phyloP scores from a whole-genome alignment of 1,284 basidiomycete genomes.

The Fomitopsis pinicola region DNA sequence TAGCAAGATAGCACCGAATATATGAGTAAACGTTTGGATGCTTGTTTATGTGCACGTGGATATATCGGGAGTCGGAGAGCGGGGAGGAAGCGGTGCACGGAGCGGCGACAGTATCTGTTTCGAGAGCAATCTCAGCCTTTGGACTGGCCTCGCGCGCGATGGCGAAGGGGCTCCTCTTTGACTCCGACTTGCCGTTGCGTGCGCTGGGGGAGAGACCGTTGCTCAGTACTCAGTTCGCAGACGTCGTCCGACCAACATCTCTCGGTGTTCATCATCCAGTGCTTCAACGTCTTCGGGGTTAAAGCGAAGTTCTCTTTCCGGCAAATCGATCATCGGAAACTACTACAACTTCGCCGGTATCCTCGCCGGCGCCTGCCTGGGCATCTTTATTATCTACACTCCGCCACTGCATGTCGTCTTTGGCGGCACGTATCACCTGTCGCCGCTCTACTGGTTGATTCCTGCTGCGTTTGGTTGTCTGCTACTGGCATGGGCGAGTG shows the following conservation, averaged over 20 bases:
- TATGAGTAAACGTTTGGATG: neutral
- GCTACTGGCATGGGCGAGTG: conserved; percentile 53
- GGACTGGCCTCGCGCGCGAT: conserved; percentile 20
- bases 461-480: conserved; percentile 57
- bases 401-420: conserved; percentile 67
- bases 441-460: conserved; percentile 67
- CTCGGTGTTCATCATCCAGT: conserved; percentile 63
- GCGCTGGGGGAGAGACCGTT: conserved; percentile 59
- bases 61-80: neutral
- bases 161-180: conserved; percentile 9
- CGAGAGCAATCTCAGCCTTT: conserved; percentile 34
- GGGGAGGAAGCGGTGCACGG: neutral
- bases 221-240: conserved; percentile 68
- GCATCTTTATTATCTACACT: conserved; percentile 66
- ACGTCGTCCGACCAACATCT: conserved; percentile 77
- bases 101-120: conserved; percentile 13
- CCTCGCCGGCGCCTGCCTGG: conserved; percentile 53
- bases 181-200: conserved; percentile 5
- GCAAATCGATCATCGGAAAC: conserved; percentile 50
- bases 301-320: conserved; percentile 59
- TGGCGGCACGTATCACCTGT: conserved; percentile 52
- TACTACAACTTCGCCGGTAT: conserved; percentile 66
- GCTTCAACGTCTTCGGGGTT: conserved; percentile 70
- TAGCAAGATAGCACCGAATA: neutral
- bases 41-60: neutral